Evolutionary conservation across 2,329 filamentous ascomycete genomes (phyloP).

Genomic region (Scytalidium lignicola): DNA sequence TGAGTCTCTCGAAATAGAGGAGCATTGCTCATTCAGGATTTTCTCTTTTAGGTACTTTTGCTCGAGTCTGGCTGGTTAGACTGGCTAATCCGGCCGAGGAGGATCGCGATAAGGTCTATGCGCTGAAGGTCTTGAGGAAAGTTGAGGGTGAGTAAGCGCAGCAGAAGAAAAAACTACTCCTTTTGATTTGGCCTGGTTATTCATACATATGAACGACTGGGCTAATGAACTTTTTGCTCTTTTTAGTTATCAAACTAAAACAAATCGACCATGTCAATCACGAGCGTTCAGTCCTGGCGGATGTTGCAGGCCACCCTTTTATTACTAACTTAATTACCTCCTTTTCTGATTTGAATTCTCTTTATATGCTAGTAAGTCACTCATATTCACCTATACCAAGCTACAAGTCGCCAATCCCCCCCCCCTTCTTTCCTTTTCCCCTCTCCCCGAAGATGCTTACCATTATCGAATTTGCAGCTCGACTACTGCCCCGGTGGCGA

Average conservation of each 20-base stretch:
- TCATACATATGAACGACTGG: not conserved
- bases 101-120: constrained; percentile 65
- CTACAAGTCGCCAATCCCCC: too few relatives aligned
- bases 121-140: constrained; percentile 74
- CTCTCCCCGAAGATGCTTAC: constrained; percentile 8
- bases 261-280: constrained; percentile 84
- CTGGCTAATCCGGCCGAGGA: constrained; percentile 48
- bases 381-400: too few relatives aligned
- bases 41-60: constrained; percentile 61
- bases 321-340: constrained; percentile 75
- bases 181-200: not conserved
- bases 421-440: not conserved
- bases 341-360: constrained; percentile 72
- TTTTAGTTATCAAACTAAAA: constrained; percentile 69
- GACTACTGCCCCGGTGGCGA: constrained; percentile 81
- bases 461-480: constrained; percentile 34
- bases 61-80: constrained; percentile 73
- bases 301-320: constrained; percentile 76
- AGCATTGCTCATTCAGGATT: constrained; percentile 10
- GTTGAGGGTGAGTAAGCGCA: constrained; percentile 43
- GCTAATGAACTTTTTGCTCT: constrained; percentile 6
- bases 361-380: constrained; percentile 65
- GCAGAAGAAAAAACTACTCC: too few relatives aligned
- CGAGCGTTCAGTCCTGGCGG: constrained; percentile 71
- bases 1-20: constrained; percentile 1